These are phyloP conservation scores for Salix caprea DNA, from an alignment of 345 rosid genomes.

Conservation along the genomic window DNA sequence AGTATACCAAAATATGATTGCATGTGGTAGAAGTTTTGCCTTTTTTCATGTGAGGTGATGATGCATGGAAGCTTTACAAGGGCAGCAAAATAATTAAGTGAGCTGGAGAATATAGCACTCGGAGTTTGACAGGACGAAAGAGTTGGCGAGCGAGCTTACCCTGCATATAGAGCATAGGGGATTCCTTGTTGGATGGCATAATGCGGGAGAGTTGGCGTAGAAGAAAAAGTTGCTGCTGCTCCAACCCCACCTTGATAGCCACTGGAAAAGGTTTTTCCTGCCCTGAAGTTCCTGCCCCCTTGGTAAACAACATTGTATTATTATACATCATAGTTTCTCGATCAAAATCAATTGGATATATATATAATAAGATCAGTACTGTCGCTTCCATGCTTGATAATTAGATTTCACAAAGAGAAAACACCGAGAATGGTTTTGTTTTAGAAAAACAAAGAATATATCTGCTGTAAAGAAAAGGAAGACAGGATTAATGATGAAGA, in stretches of 20 bases:
- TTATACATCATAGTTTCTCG: no score
- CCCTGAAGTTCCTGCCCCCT: slow-evolving; percentile 8
- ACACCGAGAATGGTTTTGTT: no score
- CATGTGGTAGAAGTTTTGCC: background rate
- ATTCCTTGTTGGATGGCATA: slow-evolving; percentile 23
- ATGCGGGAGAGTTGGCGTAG: slow-evolving; percentile 8
- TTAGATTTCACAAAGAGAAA: no score
- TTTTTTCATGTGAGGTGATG: background rate
- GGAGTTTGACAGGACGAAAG: background rate
- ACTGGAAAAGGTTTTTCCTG: slow-evolving; percentile 3
- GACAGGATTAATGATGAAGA: background rate
- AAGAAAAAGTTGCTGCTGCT: slow-evolving; percentile 7
- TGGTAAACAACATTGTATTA: background rate
- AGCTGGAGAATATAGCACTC: slow-evolving; percentile 2
- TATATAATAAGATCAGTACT: no score
- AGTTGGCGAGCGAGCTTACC: background rate
- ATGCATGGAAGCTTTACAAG: background rate
- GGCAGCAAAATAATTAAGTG: no score
- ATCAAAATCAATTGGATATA: no score
- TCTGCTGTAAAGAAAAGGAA: background rate
- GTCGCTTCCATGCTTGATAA: no score
- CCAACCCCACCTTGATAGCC: slow-evolving; percentile 1
- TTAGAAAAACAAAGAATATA: no score
- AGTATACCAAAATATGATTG: no score
- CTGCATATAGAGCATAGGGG: slow-evolving; percentile 8